These are phyloP conservation scores for Rauvolfia tetraphylla DNA, from an alignment of 257 asterid species.

Conservation along the genomic window DNA sequence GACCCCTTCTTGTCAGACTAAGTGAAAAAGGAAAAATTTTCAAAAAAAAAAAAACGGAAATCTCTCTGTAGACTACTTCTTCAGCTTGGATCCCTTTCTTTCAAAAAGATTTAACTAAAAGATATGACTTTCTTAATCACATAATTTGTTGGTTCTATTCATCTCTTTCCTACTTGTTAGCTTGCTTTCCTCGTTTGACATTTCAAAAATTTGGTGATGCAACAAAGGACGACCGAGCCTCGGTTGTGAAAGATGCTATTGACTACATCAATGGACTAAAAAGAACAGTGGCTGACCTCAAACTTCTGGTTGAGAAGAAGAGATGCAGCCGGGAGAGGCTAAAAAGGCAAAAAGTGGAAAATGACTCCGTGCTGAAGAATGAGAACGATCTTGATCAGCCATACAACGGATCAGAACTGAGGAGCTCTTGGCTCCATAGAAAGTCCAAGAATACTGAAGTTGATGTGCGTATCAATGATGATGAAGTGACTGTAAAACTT, in stretches of 20 bases:
- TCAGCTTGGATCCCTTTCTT: not conserved
- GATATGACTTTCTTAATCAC: not conserved
- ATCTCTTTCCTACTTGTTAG: not conserved
- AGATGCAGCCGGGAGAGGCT: constrained; percentile 57
- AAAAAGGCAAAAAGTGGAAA: constrained; percentile 30
- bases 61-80: not conserved
- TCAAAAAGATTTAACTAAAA: not conserved
- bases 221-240: constrained; percentile 25
- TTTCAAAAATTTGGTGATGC: not conserved
- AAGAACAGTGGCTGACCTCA: constrained; percentile 27
- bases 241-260: constrained; percentile 33
- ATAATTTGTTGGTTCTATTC: not conserved
- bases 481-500: constrained; percentile 80
- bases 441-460: constrained; percentile 77
- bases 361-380: constrained; percentile 31
- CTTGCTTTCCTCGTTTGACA: not conserved
- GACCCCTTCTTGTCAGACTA: no score
- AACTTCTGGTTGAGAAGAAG: constrained; percentile 55
- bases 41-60: not conserved
- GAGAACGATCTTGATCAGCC: constrained; percentile 51
- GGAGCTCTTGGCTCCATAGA: constrained; percentile 92
- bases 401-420: constrained; percentile 39
- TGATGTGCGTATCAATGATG: constrained; percentile 72
- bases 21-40: no score
- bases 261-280: constrained; percentile 32